Evolutionary conservation across 2,329 filamentous ascomycete species (phyloP), one percentile per base, ranked within the genome.

Genomic region (Botrytis fabae): DNA sequence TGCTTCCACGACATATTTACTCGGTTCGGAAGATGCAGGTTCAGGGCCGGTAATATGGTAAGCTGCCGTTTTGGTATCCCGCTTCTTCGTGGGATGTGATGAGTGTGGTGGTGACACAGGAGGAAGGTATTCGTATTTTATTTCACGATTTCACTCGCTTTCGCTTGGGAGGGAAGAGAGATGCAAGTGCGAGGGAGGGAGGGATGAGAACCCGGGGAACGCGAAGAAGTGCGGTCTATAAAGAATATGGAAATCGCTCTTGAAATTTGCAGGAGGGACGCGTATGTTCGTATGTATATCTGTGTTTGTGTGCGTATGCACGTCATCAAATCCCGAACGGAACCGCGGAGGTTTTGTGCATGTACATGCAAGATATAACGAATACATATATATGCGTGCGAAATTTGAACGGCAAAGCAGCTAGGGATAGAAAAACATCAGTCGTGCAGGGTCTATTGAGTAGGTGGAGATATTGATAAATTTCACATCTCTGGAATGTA

Each of bases 21-120:
- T 60, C 57, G 57, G 57, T 59, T 69, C 65, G 51, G 65, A 69
- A 57, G 18, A 69, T 35, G 57, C 57, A 69, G 38, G 38, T 69
- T 68, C 40, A 40, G 42, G 40, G 46, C 65, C 65, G 65, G 65
- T 69, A 40, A 54, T 42, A 54, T 69, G 28, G 51, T 44, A 20
- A 20, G 59, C 22, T 54, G 38, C 40, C 35, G 61, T 64, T 64
- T 20, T 28, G 40, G 35, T 44, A 44, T 22, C 2, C 20, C 44
- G n/a, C 18, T 64, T 60, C 25, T 54, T 16, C 16, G 57, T 60
- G 57, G 25, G 12, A 60, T 60, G 8, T 60, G 54, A 32, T 38
- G 14, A 59, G 28, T 25, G 10, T 38, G 57, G 32, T 60, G 4
- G 32, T 60, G 4, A 20, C 35, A 35, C 32, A 9, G 20, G 10